Conservation (phyloP, 148 eudicot species). For the Chenopodium album region DNA sequence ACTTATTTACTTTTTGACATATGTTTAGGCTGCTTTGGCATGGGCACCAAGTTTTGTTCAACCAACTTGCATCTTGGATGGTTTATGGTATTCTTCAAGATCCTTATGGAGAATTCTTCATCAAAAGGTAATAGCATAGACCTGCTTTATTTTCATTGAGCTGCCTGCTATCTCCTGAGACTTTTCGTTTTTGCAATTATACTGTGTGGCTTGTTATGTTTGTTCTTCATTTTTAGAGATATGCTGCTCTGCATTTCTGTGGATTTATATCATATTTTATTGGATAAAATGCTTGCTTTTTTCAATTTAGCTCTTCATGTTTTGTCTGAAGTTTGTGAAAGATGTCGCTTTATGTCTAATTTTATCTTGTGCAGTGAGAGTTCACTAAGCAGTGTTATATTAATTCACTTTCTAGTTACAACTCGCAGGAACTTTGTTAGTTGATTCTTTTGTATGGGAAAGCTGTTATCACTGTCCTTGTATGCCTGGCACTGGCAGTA, state of each 20-base stretch:
- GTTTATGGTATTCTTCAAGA: conserved; percentile 95
- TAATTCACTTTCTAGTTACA: neutral
- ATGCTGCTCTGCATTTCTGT: neutral
- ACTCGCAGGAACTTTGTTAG: neutral
- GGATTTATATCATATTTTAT: neutral
- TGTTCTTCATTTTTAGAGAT: neutral
- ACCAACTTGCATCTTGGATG: conserved; percentile 96
- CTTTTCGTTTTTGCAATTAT: neutral
- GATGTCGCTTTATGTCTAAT: conserved; percentile 1
- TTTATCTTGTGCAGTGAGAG: neutral
- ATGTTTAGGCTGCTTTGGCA: conserved; percentile 87
- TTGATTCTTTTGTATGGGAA: neutral
- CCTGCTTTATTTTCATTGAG: neutral
- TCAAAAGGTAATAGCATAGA: conserved; percentile 54
- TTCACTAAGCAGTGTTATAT: neutral
- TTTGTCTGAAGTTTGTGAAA: neutral
- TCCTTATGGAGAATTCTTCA: conserved; percentile 84
- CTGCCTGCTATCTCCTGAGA: conserved; percentile 1
- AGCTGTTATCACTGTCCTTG: neutral
- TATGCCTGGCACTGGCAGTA: too few species aligned
- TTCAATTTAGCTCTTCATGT: neutral
- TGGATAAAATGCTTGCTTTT: neutral
- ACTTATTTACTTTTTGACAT: conserved; percentile 7
- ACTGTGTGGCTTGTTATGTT: neutral
- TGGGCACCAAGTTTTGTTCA: conserved; percentile 97